Conservation (phyloP, 768 basidiomycete genomes). For the Mycena maculata region DNA sequence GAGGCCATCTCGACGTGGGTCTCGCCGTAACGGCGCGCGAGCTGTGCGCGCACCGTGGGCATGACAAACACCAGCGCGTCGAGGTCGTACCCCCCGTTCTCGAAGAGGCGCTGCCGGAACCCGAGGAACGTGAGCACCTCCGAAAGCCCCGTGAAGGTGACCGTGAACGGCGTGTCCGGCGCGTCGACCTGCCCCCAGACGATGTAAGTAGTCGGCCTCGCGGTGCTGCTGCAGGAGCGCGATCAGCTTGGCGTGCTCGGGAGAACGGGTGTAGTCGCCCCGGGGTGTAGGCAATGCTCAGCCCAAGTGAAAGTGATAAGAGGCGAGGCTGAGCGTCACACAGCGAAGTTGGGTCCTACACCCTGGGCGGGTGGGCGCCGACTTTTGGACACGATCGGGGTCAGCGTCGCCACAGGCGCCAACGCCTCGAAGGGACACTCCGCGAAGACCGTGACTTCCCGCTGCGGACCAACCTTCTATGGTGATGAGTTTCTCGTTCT, state of each 20-base stretch:
- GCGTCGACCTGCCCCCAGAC: conserved; percentile 11
- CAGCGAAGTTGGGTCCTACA: conserved; percentile 7
- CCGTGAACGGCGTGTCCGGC: conserved; percentile 3
- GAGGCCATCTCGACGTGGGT: neutral
- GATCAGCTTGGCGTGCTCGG: conserved; percentile 6
- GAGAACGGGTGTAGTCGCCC: conserved; percentile 6
- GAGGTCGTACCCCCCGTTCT: conserved; percentile 12
- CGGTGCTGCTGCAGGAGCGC: neutral
- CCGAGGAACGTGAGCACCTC: conserved; percentile 1
- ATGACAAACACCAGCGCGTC: conserved; percentile 18
- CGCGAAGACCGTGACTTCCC: neutral
- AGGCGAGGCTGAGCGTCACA: neutral
- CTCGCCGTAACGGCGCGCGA: conserved; percentile 11
- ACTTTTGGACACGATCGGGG: neutral
- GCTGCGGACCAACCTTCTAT: conserved; percentile 6
- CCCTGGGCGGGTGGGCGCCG: neutral
- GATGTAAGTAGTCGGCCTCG: conserved; percentile 11
- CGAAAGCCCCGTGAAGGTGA: neutral
- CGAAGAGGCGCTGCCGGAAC: conserved; percentile 10
- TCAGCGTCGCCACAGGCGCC: neutral
- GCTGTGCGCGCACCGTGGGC: conserved; percentile 14
- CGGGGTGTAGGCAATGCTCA: neutral
- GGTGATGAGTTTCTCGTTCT: neutral
- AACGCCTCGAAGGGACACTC: neutral
- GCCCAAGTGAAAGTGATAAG: neutral